Evolutionary conservation across 1,139 yeast species (phyloP).

Genomic region (Sugiyamaella pinicola): DNA sequence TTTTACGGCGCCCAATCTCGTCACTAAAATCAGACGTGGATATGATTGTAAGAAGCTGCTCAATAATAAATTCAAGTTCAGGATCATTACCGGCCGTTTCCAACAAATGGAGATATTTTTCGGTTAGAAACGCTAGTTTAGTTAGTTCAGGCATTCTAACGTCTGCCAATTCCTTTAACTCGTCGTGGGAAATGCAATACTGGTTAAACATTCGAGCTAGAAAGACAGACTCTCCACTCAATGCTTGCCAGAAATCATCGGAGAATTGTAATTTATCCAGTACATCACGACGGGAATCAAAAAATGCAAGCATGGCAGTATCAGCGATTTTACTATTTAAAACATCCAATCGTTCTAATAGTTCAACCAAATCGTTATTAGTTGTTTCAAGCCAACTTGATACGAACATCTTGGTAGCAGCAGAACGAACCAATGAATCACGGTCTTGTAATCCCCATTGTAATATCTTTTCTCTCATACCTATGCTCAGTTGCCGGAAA

Average conservation of each 20-base stretch:
- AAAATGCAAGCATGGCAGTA: slow-evolving; percentile 63
- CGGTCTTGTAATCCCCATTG: slow-evolving; percentile 89
- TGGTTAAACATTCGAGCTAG: slow-evolving; percentile 67
- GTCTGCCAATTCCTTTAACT: slow-evolving; percentile 61
- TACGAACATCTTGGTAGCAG: slow-evolving; percentile 72
- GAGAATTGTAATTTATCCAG: slow-evolving; percentile 60
- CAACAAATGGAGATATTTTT: slow-evolving; percentile 55
- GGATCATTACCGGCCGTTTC: slow-evolving; percentile 49
- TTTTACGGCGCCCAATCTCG: slow-evolving; percentile 85
- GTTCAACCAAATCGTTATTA: slow-evolving; percentile 69
- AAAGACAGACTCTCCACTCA: slow-evolving; percentile 77
- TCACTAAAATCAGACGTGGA: slow-evolving; percentile 83
- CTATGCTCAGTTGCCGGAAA: slow-evolving; percentile 59
- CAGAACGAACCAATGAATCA: slow-evolving; percentile 68
- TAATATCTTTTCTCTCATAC: slow-evolving; percentile 66
- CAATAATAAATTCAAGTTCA: slow-evolving; percentile 73
- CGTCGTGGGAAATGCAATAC: slow-evolving; percentile 58
- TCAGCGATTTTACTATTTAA: slow-evolving; percentile 60
- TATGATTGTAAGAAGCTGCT: slow-evolving; percentile 70
- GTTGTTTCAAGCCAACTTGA: slow-evolving; percentile 70
- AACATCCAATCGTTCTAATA: slow-evolving; percentile 72
- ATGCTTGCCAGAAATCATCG: slow-evolving; percentile 61
- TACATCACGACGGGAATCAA: slow-evolving; percentile 63
- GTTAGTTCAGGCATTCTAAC: slow-evolving; percentile 79
- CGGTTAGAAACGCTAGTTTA: slow-evolving; percentile 61